These are phyloP conservation scores for Apophysomyces elegans DNA, from an alignment of 371 early-diverging fungal genomes.

Conservation along the genomic window DNA sequence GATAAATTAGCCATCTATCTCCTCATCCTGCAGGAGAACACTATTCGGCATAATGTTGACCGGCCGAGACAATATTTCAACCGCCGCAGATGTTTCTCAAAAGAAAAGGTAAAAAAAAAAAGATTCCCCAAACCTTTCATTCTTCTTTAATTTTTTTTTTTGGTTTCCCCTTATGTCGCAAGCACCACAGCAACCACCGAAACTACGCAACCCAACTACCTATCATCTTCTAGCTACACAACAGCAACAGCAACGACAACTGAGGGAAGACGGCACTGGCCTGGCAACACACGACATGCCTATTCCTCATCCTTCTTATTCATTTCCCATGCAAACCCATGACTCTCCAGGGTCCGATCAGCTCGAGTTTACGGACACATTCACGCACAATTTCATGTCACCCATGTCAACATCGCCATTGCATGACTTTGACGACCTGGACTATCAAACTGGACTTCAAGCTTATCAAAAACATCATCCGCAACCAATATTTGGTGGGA, in stretches of 20 bases:
- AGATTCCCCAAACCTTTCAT: neutral
- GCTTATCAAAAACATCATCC: conserved; percentile 14
- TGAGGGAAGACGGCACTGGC: conserved; percentile 2
- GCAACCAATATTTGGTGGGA: neutral
- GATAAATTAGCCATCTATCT: conserved; percentile 4
- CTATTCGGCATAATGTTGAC: conserved; percentile 4
- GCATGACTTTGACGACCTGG: conserved; percentile 26
- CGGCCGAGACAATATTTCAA: conserved; percentile 10
- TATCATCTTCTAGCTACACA: conserved; percentile 18
- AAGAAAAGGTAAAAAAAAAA: neutral
- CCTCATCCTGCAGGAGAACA: conserved; percentile 5
- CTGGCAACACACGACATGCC: neutral
- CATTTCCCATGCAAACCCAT: conserved; percentile 8
- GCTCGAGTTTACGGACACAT: conserved; percentile 10
- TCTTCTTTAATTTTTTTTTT: conserved; percentile 1
- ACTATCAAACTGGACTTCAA: conserved; percentile 17
- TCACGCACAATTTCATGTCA: conserved; percentile 9
- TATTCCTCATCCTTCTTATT: conserved; percentile 5
- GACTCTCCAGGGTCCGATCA: conserved; percentile 3
- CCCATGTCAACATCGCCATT: conserved; percentile 14
- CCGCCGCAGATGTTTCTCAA: conserved; percentile 6
- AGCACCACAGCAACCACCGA: conserved; percentile 14
- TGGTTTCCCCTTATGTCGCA: conserved; percentile 7
- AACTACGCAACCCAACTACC: conserved; percentile 20
- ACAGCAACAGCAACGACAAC: conserved; percentile 10